Evolutionary conservation across 768 basidiomycete genomes (phyloP).

Genomic region (Rhodotorula taiwanensis): DNA sequence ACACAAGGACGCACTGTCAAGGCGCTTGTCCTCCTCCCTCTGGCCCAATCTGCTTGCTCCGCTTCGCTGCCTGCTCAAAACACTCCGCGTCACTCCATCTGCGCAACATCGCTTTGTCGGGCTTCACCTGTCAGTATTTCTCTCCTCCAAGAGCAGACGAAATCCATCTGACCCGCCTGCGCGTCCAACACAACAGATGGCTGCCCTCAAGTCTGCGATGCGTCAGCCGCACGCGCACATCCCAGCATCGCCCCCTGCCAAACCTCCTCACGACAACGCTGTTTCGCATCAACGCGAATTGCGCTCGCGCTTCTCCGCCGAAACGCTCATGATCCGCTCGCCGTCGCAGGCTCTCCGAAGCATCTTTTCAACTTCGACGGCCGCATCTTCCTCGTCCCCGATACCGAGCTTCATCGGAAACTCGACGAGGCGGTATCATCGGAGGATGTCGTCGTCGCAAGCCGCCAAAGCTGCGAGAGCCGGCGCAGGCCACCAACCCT

Average conservation of each 20-base stretch:
- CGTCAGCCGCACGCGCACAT: slow-evolving; percentile 14
- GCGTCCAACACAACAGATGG: slow-evolving; percentile 6
- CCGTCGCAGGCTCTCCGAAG: slow-evolving; percentile 12
- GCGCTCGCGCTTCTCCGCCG: slow-evolving; percentile 30
- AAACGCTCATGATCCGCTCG: slow-evolving; percentile 19
- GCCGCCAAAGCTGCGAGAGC: not conserved
- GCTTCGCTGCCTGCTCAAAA: not conserved
- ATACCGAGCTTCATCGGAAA: not conserved
- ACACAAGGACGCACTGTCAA: no score
- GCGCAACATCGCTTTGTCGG: no score
- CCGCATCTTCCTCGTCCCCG: not conserved
- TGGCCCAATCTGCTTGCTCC: not conserved
- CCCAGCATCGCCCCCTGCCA: not conserved
- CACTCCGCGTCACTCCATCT: no score
- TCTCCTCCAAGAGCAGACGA: no score
- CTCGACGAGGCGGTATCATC: not conserved
- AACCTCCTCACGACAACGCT: not conserved
- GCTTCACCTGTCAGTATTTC: no score
- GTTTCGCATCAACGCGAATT: no score
- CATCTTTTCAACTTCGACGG: slow-evolving; percentile 11
- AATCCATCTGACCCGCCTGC: not conserved
- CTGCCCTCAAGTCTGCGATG: slow-evolving; percentile 20
- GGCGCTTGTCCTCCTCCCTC: not conserved
- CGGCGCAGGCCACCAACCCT: slow-evolving; percentile 4
- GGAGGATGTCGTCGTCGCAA: not conserved